Percentiles rank a stretch among this genome's conserved stretches.
Evolutionary conservation across 164 flowering plant genomes (phyloP).

Genomic region (Saururus chinensis): DNA sequence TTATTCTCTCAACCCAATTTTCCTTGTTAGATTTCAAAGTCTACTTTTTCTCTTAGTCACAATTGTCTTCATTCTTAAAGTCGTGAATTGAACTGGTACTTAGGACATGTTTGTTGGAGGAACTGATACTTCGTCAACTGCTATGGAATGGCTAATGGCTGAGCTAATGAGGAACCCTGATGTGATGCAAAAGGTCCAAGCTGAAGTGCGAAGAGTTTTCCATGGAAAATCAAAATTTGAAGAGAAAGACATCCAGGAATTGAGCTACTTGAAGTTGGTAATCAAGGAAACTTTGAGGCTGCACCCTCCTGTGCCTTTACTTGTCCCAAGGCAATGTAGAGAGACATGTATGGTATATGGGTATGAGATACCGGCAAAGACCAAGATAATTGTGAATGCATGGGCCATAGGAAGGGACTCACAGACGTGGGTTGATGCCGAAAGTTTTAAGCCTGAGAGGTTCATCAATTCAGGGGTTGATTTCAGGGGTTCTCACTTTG

Average conservation of each 20-base stretch:
- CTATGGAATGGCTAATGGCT: not conserved
- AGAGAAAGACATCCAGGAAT: not conserved
- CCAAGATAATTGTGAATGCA: constrained; percentile 23
- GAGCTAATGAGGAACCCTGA: constrained; percentile 3
- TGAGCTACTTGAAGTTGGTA: constrained; percentile 2
- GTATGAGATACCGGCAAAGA: constrained; percentile 21
- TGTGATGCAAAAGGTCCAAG: constrained; percentile 10
- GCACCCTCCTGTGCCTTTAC: constrained; percentile 32
- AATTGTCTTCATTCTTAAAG: too few relatives aligned
- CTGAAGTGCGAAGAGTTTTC: not conserved
- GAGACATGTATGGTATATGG: constrained; percentile 15
- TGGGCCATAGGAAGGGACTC: constrained; percentile 24
- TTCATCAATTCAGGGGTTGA: constrained; percentile 13
- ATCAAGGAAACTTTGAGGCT: constrained; percentile 27
- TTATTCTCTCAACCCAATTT: not conserved
- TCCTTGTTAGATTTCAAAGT: too few relatives aligned
- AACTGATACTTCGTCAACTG: not conserved
- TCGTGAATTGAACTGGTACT: too few relatives aligned
- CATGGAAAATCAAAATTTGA: not conserved
- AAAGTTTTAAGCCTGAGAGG: constrained; percentile 30
- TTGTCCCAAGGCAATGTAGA: constrained; percentile 22
- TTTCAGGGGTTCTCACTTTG: constrained; percentile 21
- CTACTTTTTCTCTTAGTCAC: too few relatives aligned
- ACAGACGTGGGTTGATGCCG: constrained; percentile 25
- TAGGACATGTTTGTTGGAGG: not conserved